Evolutionary conservation across 495 filamentous ascomycete genomes (phyloP).

Genomic region (Bathelium albidoporum): DNA sequence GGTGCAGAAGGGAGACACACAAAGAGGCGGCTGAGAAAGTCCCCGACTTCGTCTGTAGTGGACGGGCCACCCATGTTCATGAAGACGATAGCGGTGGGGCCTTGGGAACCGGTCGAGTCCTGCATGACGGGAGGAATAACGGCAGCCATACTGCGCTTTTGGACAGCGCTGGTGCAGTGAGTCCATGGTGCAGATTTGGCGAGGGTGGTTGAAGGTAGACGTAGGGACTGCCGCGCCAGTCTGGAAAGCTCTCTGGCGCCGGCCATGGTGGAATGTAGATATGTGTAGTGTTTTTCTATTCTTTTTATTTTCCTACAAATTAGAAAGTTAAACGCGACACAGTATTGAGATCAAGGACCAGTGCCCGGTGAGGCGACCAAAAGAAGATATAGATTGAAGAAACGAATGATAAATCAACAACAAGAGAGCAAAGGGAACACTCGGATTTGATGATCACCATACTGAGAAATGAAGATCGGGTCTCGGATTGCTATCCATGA

Average conservation of each 20-base stretch:
- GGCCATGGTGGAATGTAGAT: neutral
- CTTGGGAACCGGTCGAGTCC: conserved; percentile 49
- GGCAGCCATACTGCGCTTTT: conserved; percentile 24
- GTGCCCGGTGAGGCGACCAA: too few species aligned
- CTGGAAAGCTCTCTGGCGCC: neutral
- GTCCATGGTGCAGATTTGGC: neutral
- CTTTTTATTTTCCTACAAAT: too few species aligned
- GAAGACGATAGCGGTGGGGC: conserved; percentile 91
- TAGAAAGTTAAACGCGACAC: neutral
- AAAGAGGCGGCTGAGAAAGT: conserved; percentile 90
- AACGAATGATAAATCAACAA: neutral
- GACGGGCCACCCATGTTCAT: conserved; percentile 98
- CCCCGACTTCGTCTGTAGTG: conserved; percentile 73
- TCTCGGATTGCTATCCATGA: neutral
- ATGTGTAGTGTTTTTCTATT: neutral
- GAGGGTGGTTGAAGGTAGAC: neutral
- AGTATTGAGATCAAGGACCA: neutral
- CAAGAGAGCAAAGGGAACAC: neutral
- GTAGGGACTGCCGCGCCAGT: neutral
- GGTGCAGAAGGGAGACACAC: conserved; percentile 38
- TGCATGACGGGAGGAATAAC: conserved; percentile 66
- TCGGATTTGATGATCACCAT: neutral
- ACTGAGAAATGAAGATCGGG: neutral
- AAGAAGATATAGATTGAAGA: too few species aligned
- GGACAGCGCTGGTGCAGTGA: neutral